Conservation (phyloP, 257 asterid species). For the Gentiana straminea region DNA sequence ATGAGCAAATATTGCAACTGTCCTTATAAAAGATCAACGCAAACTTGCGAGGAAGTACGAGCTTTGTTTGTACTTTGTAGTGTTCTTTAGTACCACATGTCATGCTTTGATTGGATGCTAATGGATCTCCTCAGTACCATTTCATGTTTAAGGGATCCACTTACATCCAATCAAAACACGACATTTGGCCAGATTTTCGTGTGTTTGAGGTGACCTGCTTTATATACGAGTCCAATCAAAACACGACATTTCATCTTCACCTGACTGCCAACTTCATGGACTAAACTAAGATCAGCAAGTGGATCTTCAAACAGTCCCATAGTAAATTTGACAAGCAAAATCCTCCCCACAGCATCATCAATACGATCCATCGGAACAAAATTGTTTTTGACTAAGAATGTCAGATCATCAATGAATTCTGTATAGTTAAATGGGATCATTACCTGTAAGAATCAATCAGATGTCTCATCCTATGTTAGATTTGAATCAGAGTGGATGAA, state of each 20-base stretch:
- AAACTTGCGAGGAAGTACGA: background rate
- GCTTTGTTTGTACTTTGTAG: no score
- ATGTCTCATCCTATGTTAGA: slow-evolving; percentile 11
- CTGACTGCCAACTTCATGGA: slow-evolving; percentile 71
- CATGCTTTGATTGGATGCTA: no score
- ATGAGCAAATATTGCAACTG: background rate
- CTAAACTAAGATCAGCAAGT: slow-evolving; percentile 67
- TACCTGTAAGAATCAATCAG: slow-evolving; percentile 36
- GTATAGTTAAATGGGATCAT: slow-evolving; percentile 69
- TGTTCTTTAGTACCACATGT: no score
- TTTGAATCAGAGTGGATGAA: slow-evolving; percentile 3
- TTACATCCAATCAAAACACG: no score
- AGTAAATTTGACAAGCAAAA: slow-evolving; percentile 65
- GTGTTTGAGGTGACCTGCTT: background rate
- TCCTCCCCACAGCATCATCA: slow-evolving; percentile 78
- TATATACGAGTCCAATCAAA: background rate
- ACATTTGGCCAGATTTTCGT: no score
- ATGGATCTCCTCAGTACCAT: no score
- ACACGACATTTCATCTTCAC: slow-evolving; percentile 16
- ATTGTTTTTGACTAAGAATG: slow-evolving; percentile 51
- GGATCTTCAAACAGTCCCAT: slow-evolving; percentile 88
- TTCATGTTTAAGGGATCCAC: no score
- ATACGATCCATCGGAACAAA: slow-evolving; percentile 57
- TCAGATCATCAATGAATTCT: slow-evolving; percentile 68
- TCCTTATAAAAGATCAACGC: background rate